A percentile compares a stretch with the other conserved stretches of the same genome.
These are phyloP conservation scores for Globisporangium cylindrosporum DNA, from an alignment of 352 stramenopile genomes.

Conservation along the genomic window DNA sequence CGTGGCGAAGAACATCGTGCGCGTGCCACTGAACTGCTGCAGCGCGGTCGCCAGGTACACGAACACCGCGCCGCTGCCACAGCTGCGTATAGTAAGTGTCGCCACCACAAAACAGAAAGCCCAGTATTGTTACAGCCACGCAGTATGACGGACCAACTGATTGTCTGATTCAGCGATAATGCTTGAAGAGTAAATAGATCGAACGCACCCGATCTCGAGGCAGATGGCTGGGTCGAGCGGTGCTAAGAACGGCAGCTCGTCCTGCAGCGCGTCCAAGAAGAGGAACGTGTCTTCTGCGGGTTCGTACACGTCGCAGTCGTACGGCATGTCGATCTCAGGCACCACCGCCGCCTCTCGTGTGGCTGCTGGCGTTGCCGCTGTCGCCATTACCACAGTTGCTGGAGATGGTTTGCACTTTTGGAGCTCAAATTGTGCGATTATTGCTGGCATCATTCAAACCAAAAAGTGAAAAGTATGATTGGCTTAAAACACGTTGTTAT, in stretches of 20 bases:
- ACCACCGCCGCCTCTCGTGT: conserved; percentile 27
- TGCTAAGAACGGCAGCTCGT: conserved; percentile 69
- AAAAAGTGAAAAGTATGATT: too few relatives aligned
- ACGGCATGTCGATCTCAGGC: conserved; percentile 73
- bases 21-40: conserved; percentile 48
- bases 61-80: conserved; percentile 62
- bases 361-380: too few relatives aligned
- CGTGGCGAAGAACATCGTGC: conserved; percentile 73
- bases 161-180: too few relatives aligned
- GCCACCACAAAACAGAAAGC: not conserved
- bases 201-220: conserved; percentile 83
- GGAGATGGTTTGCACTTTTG: too few relatives aligned
- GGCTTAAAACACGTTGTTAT: too few relatives aligned
- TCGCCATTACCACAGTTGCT: not conserved
- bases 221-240: conserved; percentile 68
- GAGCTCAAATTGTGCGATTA: too few relatives aligned
- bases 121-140: too few relatives aligned
- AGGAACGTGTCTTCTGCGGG: conserved; percentile 97
- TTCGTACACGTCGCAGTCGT: conserved; percentile 94
- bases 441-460: too few relatives aligned
- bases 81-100: conserved; percentile 23
- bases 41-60: conserved; percentile 78
- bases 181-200: too few relatives aligned
- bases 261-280: conserved; percentile 93
- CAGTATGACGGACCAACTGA: too few relatives aligned